These are phyloP conservation scores for Colletotrichum aenigma DNA, from an alignment of 2,329 filamentous ascomycete species.

Conservation along the genomic window DNA sequence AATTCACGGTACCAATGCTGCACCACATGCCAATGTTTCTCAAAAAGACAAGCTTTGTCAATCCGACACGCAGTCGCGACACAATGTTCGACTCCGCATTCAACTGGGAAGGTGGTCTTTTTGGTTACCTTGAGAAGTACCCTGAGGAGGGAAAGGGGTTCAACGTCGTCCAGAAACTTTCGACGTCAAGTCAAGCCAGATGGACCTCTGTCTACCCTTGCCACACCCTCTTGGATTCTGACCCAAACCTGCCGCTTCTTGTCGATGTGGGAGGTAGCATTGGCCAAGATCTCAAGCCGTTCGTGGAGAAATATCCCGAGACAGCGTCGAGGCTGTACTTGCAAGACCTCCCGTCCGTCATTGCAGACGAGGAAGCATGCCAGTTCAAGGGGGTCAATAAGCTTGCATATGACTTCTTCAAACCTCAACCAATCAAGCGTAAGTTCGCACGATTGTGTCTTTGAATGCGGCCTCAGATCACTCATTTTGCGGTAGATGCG, in stretches of 20 bases:
- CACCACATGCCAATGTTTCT: neutral
- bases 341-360: neutral
- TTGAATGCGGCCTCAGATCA: rapidly evolving
- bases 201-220: conserved; percentile 1
- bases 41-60: neutral
- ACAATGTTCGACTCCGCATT: neutral
- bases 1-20: neutral
- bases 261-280: conserved; percentile 1
- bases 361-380: neutral
- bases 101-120: neutral
- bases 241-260: neutral
- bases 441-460: neutral
- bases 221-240: neutral
- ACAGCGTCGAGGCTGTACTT: neutral
- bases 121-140: neutral
- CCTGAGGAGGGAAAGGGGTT: neutral
- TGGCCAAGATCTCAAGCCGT: neutral
- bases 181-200: neutral
- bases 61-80: neutral
- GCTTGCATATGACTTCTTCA: conserved; percentile 39
- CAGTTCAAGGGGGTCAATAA: neutral
- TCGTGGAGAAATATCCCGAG: neutral
- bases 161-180: neutral
- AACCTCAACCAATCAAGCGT: conserved; percentile 36
- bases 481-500: conserved; percentile 26